Evolutionary conservation across 2,329 filamentous ascomycete species (phyloP).

Genomic region (Trichoderma afroharzianum): DNA sequence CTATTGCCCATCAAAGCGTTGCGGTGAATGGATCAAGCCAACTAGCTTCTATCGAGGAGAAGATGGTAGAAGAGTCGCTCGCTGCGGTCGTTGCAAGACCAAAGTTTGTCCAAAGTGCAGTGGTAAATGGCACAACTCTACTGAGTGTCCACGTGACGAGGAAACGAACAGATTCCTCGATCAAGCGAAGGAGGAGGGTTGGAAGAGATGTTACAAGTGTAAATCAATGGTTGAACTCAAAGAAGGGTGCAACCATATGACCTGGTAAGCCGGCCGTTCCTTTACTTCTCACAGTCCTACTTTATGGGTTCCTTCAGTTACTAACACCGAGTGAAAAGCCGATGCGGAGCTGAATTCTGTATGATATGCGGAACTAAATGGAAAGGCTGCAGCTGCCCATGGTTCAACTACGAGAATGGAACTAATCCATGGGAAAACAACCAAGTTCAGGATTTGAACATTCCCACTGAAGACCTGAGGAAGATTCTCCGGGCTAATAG

Average conservation of each 20-base stretch:
- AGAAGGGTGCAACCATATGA: constrained; percentile 86
- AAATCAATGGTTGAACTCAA: constrained; percentile 71
- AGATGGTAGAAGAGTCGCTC: constrained; percentile 61
- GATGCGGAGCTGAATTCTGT: constrained; percentile 80
- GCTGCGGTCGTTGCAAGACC: constrained; percentile 67
- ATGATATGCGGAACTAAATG: constrained; percentile 79
- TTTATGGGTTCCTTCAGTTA: neutral
- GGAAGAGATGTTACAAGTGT: constrained; percentile 74
- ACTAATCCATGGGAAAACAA: constrained; percentile 14
- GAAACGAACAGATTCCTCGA: constrained; percentile 61
- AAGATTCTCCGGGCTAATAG: constrained; percentile 14
- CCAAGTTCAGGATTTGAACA: constrained; percentile 46
- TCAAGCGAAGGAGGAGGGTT: constrained; percentile 64
- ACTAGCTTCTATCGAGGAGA: constrained; percentile 56
- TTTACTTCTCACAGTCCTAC: constrained; percentile 17
- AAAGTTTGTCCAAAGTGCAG: constrained; percentile 74
- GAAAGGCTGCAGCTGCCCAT: constrained; percentile 80
- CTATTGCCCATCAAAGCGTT: constrained; percentile 70
- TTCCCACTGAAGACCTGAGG: constrained; percentile 31
- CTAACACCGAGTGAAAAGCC: constrained; percentile 40
- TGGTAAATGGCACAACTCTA: constrained; percentile 66
- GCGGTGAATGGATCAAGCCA: constrained; percentile 77
- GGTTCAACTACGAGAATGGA: constrained; percentile 62
- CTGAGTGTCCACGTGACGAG: constrained; percentile 69
- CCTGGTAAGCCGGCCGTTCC: constrained; percentile 56